A percentile compares a stretch with the other conserved stretches of the same genome.
Evolutionary conservation across 2,329 filamentous ascomycete genomes (phyloP).

Genomic region (Juglanconis juglandina): DNA sequence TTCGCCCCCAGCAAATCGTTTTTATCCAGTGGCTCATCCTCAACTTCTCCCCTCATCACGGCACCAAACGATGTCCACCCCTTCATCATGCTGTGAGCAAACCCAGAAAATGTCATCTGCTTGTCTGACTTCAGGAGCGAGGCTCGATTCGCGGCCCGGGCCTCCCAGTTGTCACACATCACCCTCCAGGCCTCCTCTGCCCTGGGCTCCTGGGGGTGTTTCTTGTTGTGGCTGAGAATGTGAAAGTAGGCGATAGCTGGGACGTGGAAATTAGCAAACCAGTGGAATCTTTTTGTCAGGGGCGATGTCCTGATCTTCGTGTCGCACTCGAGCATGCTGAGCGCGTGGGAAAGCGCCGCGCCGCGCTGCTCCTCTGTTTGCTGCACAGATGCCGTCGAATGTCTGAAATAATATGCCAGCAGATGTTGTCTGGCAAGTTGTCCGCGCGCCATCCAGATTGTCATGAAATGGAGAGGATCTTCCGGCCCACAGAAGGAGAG

Average conservation of each 20-base stretch:
- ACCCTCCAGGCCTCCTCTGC: slow-evolving; percentile 31
- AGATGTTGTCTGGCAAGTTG: slow-evolving; percentile 48
- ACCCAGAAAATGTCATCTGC: background rate
- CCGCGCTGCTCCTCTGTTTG: slow-evolving; percentile 29
- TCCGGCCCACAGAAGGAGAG: slow-evolving; percentile 37
- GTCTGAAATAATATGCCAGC: slow-evolving; percentile 42
- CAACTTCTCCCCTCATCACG: background rate
- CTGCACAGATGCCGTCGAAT: slow-evolving; percentile 17
- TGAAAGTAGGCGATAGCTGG: slow-evolving; percentile 40
- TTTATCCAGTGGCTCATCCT: background rate
- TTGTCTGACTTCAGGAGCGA: background rate
- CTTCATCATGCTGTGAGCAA: background rate
- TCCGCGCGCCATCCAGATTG: slow-evolving; percentile 35
- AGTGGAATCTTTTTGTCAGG: slow-evolving; percentile 31
- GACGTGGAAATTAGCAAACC: slow-evolving; percentile 36
- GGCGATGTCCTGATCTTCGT: slow-evolving; percentile 30
- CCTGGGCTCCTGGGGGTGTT: slow-evolving; percentile 20
- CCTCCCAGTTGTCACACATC: slow-evolving; percentile 31
- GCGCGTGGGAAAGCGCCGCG: slow-evolving; percentile 27
- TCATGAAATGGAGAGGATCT: slow-evolving; percentile 39
- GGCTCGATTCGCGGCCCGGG: background rate
- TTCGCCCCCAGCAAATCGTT: background rate
- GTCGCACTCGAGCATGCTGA: slow-evolving; percentile 36
- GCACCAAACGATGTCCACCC: slow-evolving; percentile 3
- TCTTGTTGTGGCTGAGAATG: slow-evolving; percentile 32